Conservation (phyloP, 1,284 basidiomycete genomes). For the Afroboletus lepidellus region DNA sequence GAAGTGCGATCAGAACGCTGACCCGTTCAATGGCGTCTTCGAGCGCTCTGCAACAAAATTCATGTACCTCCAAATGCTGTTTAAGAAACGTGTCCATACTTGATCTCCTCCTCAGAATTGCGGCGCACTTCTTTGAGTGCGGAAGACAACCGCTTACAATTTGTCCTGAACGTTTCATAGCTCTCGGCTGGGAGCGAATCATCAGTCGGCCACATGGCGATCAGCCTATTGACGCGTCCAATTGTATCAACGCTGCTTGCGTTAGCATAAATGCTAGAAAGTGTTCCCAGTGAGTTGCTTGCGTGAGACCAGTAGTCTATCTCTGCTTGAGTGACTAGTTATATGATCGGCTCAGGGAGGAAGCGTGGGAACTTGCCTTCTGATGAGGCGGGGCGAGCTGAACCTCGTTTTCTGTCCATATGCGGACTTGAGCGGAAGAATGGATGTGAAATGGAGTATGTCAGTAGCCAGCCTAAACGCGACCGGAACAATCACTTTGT, state of each 20-base stretch:
- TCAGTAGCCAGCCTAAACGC: conserved; percentile 9
- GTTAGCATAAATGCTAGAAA: conserved; percentile 55
- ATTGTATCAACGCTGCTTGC: conserved; percentile 55
- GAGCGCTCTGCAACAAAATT: conserved; percentile 50
- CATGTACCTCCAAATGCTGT: conserved; percentile 11
- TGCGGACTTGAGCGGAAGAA: not conserved
- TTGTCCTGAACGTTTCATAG: conserved; percentile 58
- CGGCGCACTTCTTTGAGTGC: conserved; percentile 62
- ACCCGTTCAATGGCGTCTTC: conserved; percentile 69
- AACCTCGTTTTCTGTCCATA: conserved; percentile 35
- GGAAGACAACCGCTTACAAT: conserved; percentile 58
- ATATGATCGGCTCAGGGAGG: conserved; percentile 8
- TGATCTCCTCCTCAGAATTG: conserved; percentile 59
- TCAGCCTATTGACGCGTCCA: conserved; percentile 66
- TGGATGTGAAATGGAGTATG: conserved; percentile 7
- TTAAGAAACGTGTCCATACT: conserved; percentile 42
- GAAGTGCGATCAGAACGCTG: conserved; percentile 63
- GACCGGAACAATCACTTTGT: conserved; percentile 9
- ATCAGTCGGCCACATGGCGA: conserved; percentile 68
- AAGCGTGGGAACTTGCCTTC: conserved; percentile 35
- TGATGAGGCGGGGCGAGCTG: conserved; percentile 34
- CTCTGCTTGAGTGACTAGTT: conserved; percentile 42
- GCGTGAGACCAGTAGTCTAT: conserved; percentile 70
- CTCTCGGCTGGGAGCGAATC: conserved; percentile 67
- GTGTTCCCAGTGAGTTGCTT: conserved; percentile 49